These are phyloP conservation scores for Camelina hispida DNA, from an alignment of 345 rosid genomes.

Conservation along the genomic window DNA sequence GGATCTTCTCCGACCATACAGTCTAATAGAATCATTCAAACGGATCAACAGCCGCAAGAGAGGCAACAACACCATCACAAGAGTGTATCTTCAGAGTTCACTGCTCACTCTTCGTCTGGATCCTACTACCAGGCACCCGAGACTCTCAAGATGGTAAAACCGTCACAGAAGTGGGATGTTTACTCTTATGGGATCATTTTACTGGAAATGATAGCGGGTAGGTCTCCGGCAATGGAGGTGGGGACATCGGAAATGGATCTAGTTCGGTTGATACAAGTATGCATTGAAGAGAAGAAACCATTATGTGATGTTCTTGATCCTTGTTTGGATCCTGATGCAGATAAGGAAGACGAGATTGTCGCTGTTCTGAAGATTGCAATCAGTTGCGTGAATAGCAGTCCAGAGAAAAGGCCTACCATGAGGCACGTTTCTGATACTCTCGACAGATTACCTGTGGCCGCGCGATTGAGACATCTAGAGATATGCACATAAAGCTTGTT, in stretches of 20 bases:
- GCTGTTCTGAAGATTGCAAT: conserved; percentile 83
- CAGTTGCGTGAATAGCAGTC: conserved; percentile 74
- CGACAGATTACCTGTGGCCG: conserved; percentile 52
- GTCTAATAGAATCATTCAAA: conserved; percentile 58
- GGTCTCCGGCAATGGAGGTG: conserved; percentile 56
- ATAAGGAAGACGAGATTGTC: conserved; percentile 86
- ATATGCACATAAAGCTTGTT: conserved; percentile 29
- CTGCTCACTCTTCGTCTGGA: conserved; percentile 54
- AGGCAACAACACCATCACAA: conserved; percentile 58
- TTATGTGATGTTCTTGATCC: conserved; percentile 86
- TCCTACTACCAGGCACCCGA: conserved; percentile 91
- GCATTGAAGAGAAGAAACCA: conserved; percentile 91
- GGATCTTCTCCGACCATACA: conserved; percentile 79
- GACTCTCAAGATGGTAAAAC: conserved; percentile 79
- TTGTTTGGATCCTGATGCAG: conserved; percentile 63
- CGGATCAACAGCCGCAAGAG: conserved; percentile 55
- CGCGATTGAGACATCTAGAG: conserved; percentile 49
- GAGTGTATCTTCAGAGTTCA: conserved; percentile 64
- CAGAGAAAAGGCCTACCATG: conserved; percentile 90
- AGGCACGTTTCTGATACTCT: conserved; percentile 70
- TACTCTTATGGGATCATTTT: conserved; percentile 89
- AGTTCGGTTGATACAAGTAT: conserved; percentile 79
- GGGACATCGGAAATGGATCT: conserved; percentile 74
- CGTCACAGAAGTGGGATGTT: conserved; percentile 98
- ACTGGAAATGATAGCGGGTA: conserved; percentile 83